These are phyloP conservation scores for Lentinula novae-zelandiae DNA, from an alignment of 1,284 basidiomycete species.

Conservation along the genomic window DNA sequence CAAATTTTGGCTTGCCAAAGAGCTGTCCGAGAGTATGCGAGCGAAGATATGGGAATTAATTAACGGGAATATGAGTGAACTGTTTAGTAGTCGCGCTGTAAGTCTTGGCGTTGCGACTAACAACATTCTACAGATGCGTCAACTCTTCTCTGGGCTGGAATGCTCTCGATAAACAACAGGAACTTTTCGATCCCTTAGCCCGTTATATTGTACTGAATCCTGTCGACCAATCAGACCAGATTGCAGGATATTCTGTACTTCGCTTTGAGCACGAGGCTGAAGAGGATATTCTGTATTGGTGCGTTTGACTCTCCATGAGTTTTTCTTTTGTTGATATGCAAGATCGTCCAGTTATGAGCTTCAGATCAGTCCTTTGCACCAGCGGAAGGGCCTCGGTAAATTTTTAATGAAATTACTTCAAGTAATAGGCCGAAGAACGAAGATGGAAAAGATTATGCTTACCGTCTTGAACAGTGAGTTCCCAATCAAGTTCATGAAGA, in stretches of 20 bases:
- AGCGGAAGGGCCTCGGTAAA: conserved; percentile 56
- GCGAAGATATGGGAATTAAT: conserved; percentile 50
- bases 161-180: conserved; percentile 47
- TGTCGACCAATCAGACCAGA: conserved; percentile 16
- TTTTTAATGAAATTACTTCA: conserved; percentile 45
- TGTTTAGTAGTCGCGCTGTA: conserved; percentile 32
- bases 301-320: conserved; percentile 12
- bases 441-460: conserved; percentile 68
- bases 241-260: conserved; percentile 60
- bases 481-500: background rate
- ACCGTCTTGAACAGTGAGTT: conserved; percentile 63
- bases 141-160: conserved; percentile 69
- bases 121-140: conserved; percentile 35
- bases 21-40: conserved; percentile 36
- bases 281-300: conserved; percentile 68
- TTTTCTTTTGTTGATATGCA: background rate
- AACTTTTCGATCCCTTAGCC: conserved; percentile 57
- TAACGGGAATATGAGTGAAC: conserved; percentile 52
- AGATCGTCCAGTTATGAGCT: conserved; percentile 59
- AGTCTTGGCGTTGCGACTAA: background rate
- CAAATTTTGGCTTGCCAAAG: conserved; percentile 31
- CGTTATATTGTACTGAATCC: conserved; percentile 53
- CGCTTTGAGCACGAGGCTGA: conserved; percentile 66
- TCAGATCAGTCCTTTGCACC: conserved; percentile 45
- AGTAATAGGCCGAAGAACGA: conserved; percentile 44